Base-by-base conservation (phyloP, 179 eudicot genomes). In the Dionaea muscipula region DNA sequence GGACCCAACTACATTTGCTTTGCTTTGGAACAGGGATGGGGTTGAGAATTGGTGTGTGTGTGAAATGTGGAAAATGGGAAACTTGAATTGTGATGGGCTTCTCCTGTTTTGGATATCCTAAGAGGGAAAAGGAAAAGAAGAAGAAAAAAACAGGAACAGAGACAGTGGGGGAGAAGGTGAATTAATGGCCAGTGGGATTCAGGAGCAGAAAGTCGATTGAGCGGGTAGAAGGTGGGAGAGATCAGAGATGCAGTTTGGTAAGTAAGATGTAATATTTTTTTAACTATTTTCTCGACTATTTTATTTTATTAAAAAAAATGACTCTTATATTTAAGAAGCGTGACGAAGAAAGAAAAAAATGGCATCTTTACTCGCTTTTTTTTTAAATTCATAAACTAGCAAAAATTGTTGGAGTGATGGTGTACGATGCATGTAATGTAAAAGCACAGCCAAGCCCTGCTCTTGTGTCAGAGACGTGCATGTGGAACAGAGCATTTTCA, bases 91-190 rank as follows among this genome's bases (percentile, higher is more conserved):
- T 47, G 1, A 6, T 56, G 26, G 26, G 57, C 66, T 56, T 68
- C n/a, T n/a, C n/a, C 41, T 47, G 60, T 62, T 68, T 65, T 66
- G 71, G 74, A 59, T 36, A 62, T 11, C 41, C 61, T 66, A 51
- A 60, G 73, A 64, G 67, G 77, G 72, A 72, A 54, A 47, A 65
- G 73, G 60, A 67, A 51, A 53, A 37, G 27, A 51, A 53, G 59
- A 36, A 9, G 47, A 22, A 9, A 23, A 58, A 41, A 62, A 33
- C 56, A 51, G 56, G 52, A 53, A 25, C 26, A 46, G 57, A 25
- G 43, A 51, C 13, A 14, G 60, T 35, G 59, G 4, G 20, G 44
- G 47, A 44, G 24, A 27, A 41, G 54, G 35, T 19, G 38, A 18
- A 20, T 2, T 16, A 14, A 26, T 31, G 24, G 57, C 9, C 7